Base-by-base conservation (phyloP, 305 asterid genomes). In the Fraxinus baroniana region DNA sequence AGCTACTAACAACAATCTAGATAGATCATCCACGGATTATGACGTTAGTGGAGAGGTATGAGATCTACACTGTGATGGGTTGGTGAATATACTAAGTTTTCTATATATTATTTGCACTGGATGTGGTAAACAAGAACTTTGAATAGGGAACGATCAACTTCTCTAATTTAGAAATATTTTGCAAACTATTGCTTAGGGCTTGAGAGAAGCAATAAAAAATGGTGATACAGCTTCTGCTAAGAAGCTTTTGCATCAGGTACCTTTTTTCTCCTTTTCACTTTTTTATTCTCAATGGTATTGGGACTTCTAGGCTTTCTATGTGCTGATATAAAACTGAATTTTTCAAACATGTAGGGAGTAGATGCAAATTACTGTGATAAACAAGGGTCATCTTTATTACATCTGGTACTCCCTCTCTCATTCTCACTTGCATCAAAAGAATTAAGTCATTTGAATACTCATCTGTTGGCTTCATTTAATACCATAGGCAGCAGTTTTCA, bases 141-240 rank as follows among this genome's bases (percentile, higher is more conserved):
- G 73, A 66, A 66, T 24, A 66, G 73, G 73, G 36, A 66, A 22
- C 35, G 46, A 46, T n/a, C 68, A 18, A 78, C 77, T 62, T 73
- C 75, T 74, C 78, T 78, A 52, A 52, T 80, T 35, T 74, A 52
- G 46, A 57, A 36, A 20, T 33, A 77, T 77, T 72, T 77, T 84
- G 70, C 84, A 83, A 82, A 87, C 39, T 30, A 55, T 80, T 90
- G 68, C 75, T 60, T 82, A 93, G 98, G 99, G 98, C 82, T 86
- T 94, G 78, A 91, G 98, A 82, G 98, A 93, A 89, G 98, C 99
- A 89, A 96, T 96, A 83, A 94, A 96, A 88, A 94, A 93, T 79
- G 98, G 99, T n/a, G 98, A 96, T 80, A 80, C 86, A 3, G 86
- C 92, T 77, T 91, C 96, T 70, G 98, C 97, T 60, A 92, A 87